Conservation (phyloP, 169 alveolate genomes). For the Toxoplasma gondii region DNA sequence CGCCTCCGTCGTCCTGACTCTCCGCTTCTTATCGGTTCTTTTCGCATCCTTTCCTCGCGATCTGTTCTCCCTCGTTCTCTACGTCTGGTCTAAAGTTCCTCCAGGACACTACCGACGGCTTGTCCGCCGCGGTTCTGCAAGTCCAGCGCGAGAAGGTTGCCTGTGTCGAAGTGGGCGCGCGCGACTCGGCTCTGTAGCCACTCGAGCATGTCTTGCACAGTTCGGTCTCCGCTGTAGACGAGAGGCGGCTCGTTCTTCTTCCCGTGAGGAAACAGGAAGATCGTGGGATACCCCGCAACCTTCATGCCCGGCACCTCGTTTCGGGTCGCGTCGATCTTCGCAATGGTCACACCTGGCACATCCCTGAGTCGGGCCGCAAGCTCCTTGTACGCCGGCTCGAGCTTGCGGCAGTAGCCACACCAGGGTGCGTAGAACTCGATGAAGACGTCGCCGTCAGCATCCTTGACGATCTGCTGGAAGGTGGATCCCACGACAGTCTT, state of each 20-base stretch:
- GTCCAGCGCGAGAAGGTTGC: constrained; percentile 43
- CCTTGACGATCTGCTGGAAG: constrained; percentile 14
- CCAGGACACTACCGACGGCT: constrained; percentile 23
- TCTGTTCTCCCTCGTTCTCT: neutral
- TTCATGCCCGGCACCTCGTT: constrained; percentile 59
- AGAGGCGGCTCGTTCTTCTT: constrained; percentile 42
- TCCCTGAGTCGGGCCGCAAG: constrained; percentile 57
- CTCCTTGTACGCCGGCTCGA: constrained; percentile 69
- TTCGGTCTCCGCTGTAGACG: constrained; percentile 51
- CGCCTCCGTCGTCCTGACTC: neutral
- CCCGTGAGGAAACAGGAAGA: constrained; percentile 47
- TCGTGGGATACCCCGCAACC: constrained; percentile 60
- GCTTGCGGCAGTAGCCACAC: constrained; percentile 68
- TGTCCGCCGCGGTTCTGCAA: constrained; percentile 20
- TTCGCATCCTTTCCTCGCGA: neutral
- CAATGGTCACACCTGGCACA: constrained; percentile 53
- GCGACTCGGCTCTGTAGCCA: constrained; percentile 48
- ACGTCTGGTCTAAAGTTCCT: neutral
- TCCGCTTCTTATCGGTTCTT: neutral
- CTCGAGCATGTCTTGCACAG: constrained; percentile 59
- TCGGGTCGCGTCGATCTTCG: constrained; percentile 60
- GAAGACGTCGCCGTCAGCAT: constrained; percentile 49
- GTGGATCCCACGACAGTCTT: constrained; percentile 58
- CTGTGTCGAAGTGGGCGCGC: constrained; percentile 19
- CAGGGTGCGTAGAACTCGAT: constrained; percentile 68